phyloP scores from a whole-genome alignment of 495 filamentous ascomycete species.

The Penicillium coprophilum region DNA sequence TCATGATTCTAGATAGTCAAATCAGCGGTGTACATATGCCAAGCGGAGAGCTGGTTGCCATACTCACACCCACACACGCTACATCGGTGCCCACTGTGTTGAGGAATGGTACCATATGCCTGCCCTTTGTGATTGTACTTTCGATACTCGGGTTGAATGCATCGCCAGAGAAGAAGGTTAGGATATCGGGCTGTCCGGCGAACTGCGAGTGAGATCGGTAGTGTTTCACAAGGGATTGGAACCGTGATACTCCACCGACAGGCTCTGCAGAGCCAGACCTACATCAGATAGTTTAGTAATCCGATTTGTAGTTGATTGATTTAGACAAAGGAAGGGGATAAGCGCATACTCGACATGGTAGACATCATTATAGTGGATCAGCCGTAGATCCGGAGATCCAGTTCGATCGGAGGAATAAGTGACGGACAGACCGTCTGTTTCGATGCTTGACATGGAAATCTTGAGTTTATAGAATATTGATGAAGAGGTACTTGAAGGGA shows the following conservation, averaged over 20 bases:
- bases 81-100: slow-evolving; percentile 74
- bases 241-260: slow-evolving; percentile 73
- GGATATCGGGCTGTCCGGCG: slow-evolving; percentile 57
- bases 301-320: too few species aligned
- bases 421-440: slow-evolving; percentile 40
- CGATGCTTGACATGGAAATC: slow-evolving; percentile 31
- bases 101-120: slow-evolving; percentile 86
- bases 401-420: slow-evolving; percentile 55
- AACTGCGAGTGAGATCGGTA: slow-evolving; percentile 64
- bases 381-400: slow-evolving; percentile 65
- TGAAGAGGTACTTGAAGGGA: background rate
- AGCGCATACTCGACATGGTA: slow-evolving; percentile 74
- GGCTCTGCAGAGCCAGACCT: slow-evolving; percentile 71
- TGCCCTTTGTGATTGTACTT: slow-evolving; percentile 80
- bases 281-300: background rate
- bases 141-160: slow-evolving; percentile 89
- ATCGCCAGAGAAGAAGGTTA: slow-evolving; percentile 90
- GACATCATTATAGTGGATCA: slow-evolving; percentile 90
- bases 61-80: slow-evolving; percentile 74
- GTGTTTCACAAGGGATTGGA: slow-evolving; percentile 72
- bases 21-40: slow-evolving; percentile 16
- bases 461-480: background rate
- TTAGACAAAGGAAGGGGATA: background rate
- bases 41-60: slow-evolving; percentile 2
- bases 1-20: slow-evolving; percentile 68